Base-by-base conservation (phyloP, 2,329 filamentous ascomycete genomes). In the Penicillium sp. region DNA sequence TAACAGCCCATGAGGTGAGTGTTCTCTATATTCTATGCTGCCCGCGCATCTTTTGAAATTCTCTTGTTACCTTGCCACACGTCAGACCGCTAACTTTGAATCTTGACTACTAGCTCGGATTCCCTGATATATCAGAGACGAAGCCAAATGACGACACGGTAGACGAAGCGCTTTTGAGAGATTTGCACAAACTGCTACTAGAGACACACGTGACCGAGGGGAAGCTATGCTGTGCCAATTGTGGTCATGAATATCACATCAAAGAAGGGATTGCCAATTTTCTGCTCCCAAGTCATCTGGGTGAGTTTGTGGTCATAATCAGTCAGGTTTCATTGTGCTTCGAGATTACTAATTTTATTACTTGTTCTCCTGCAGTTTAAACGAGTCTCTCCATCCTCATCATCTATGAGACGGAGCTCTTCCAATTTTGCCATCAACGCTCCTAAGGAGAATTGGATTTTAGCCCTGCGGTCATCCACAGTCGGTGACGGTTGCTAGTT, bases 261-360 rank as follows among this genome's bases (percentile, higher is more conserved):
- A 92, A 94, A 71, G 93, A 99, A 75, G 94, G 94, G 5, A 96
- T 97, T 72, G 91, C 91, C 59, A 97, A 97, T 74, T 99, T 99
- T 68, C 76, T 99, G 69, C 76, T 99, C 64, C 94, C 94, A 12
- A 94, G 89, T 66, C 94, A 99, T 78, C 76, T 99, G 73, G 94
- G 74, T 76, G 47, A 50, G 53, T 23, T n/a, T 8, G 9, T n/a
- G 30, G 6, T 24, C 3, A n/a, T 7, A 23, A n/a, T n/a, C n/a
- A n/a, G n/a, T n/a, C n/a, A 11, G 7, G n/a, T 11, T 6, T 18
- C n/a, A 12, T 43, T 3, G 20, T 43, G 18, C 18, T 23, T 43
- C 18, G 21, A 6, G 40, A 46, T 33, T 20, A 16, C 40, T 20
- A 43, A 30, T 9, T 35, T 4, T 35, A 26, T 20, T 38, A 28